Evolutionary conservation across 2,329 filamentous ascomycete genomes (phyloP), one percentile per base, ranked within the genome.

Genomic region (Epichloe uncinata): DNA sequence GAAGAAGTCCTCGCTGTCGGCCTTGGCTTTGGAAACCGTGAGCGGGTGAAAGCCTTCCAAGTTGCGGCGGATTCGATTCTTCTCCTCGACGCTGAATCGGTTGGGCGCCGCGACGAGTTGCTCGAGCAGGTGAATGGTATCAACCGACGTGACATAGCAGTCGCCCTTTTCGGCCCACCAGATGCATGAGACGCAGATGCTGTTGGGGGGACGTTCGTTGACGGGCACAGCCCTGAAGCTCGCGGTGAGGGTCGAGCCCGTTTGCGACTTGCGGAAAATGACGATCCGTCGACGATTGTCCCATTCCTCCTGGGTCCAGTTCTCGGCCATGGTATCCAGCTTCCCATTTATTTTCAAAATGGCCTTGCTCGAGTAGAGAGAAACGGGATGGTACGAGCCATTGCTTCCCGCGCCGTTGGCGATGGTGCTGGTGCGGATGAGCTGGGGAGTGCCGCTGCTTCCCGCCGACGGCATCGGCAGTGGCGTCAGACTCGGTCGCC

Each of bases 131-230:
- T 85, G 86, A 59, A 98, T 97, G 2, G 91, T 96, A 67, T 98
- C 93, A 16, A 98, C 93, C 48, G 90, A 96, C 3, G 93, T 97
- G 49, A 97, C 89, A 65, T 82, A 97, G 67, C 85, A 95, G 60
- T 95, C 87, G 45, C 82, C 73, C 69, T 89, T 94, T 67, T 95
- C 89, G 52, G 84, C 84, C 93, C 93, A 98, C 74, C 83, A 90
- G 61, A 98, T 98, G 72, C 93, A 98, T 67, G 90, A 96, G 63
- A 98, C 87, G 69, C 89, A 95, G 53, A 94, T 91, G 68, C 85
- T 89, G 69, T 91, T 86, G 3, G 83, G 80, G 84, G 84, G 79
- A 20, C 89, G 81, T 54, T 95, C 86, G 60, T 88, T 86, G 13
- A 81, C 80, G 15, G 85, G 75, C 44, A 96, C 82, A 0, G 89